Evolutionary conservation across 148 eudicot species (phyloP).

Genomic region (Suaeda aralocaspica): DNA sequence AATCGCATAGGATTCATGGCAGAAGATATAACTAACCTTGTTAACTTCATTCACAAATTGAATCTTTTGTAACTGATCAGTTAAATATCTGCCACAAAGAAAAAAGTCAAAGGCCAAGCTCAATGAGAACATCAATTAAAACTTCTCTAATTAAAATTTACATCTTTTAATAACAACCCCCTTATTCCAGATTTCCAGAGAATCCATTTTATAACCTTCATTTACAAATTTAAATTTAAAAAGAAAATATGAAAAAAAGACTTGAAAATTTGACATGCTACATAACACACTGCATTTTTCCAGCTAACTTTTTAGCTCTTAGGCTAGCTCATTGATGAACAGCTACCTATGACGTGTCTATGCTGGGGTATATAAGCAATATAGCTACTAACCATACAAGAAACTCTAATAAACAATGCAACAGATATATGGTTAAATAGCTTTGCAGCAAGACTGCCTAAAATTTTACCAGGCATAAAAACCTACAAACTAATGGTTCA

Average conservation of each 20-base stretch:
- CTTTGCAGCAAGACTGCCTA: too few relatives aligned
- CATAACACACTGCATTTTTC: too few relatives aligned
- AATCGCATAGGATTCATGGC: not conserved
- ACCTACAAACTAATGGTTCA: too few relatives aligned
- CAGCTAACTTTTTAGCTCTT: not conserved
- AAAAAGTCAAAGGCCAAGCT: not conserved
- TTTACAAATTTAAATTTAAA: too few relatives aligned
- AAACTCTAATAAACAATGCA: not conserved
- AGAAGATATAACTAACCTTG: slow-evolving; percentile 51
- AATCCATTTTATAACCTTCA: too few relatives aligned
- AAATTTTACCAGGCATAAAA: too few relatives aligned
- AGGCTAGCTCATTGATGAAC: not conserved
- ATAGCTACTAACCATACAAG: not conserved
- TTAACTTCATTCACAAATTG: slow-evolving; percentile 91
- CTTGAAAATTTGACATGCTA: too few relatives aligned
- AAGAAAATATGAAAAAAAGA: too few relatives aligned
- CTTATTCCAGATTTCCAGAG: too few relatives aligned
- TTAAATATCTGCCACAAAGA: slow-evolving; percentile 54
- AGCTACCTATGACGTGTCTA: not conserved
- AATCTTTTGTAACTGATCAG: slow-evolving; percentile 78
- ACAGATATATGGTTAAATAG: not conserved
- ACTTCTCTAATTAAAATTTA: not conserved
- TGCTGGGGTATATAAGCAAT: not conserved
- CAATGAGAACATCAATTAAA: not conserved
- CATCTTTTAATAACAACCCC: not conserved